Evolutionary conservation across 495 filamentous ascomycete species (phyloP), one percentile per base, ranked within the genome.

Genomic region (Articulospora tetracladia): DNA sequence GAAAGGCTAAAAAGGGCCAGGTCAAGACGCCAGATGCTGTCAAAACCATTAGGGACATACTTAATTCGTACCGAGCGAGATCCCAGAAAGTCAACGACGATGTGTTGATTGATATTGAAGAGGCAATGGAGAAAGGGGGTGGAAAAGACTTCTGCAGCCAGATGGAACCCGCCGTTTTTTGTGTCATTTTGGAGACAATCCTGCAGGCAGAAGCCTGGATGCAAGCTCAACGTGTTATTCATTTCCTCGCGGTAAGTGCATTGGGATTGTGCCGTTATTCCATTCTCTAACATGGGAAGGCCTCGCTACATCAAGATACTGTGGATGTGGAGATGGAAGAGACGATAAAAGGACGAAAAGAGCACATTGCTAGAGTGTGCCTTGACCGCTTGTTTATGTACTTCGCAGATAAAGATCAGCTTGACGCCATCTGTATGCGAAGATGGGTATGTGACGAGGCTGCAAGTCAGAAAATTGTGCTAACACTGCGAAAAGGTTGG

Each of bases 381-480:
- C 20, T 58, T 28, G 25, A 12, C 0, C 20, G 7, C 12, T 27
- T 58, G n/a, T 25, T 58, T 23, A 19, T 26, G 22, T 36, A 49
- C n/a, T 58, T 44, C 39, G 4, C 17, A 15, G 39, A 32, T 20
- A 28, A 49, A 26, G 11, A 48, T 11, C 24, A 19, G 13, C 24
- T 49, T 17, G 22, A 58, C 30, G 1, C 11, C 17, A 24, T 12
- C 24, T 11, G 11, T 20, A 20, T 48, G 19, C 22, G 55, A 20
- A 48, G 44, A 58, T 58, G 41, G 55, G 55, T 58, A 32, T 17
- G 55, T 58, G 1, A 47, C 3, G 24, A 25, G 11, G 2, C 13
- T 24, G 34, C 15, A 27, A 17, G n/a, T 19, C 6, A n/a, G 1
- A 26, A 23, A 15, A 1, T 25, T 22, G 1, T 23, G 22, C 54